phyloP scores from a whole-genome alignment of 495 filamentous ascomycete genomes.

The Talaromyces borbonicus region DNA sequence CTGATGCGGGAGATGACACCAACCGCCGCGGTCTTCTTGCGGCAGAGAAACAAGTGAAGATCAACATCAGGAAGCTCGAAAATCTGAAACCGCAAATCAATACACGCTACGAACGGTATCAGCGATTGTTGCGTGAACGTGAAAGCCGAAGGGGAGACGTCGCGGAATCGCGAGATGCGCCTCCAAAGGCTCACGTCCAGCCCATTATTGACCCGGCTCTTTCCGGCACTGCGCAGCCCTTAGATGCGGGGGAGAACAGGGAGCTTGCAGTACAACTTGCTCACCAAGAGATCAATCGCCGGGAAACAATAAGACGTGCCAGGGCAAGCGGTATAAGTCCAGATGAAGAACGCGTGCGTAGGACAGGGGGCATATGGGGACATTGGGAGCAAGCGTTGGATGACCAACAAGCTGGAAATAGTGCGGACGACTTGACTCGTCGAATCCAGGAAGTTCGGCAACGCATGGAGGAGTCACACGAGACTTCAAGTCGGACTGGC shows the following conservation, averaged over 20 bases:
- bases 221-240: slow-evolving; percentile 32
- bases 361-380: slow-evolving; percentile 55
- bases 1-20: slow-evolving; percentile 39
- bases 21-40: slow-evolving; percentile 37
- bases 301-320: slow-evolving; percentile 49
- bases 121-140: slow-evolving; percentile 42
- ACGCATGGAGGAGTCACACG: slow-evolving; percentile 22
- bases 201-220: slow-evolving; percentile 28
- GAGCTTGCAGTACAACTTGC: slow-evolving; percentile 73
- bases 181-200: slow-evolving; percentile 11
- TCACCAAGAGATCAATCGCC: slow-evolving; percentile 59
- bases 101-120: slow-evolving; percentile 51
- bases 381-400: slow-evolving; percentile 39
- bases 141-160: slow-evolving; percentile 23
- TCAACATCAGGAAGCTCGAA: slow-evolving; percentile 51
- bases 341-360: slow-evolving; percentile 46
- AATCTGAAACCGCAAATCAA: slow-evolving; percentile 56
- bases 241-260: slow-evolving; percentile 62
- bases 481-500: neutral
- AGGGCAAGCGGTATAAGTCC: slow-evolving; percentile 43
- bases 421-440: slow-evolving; percentile 30
- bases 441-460: slow-evolving; percentile 36
- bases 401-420: slow-evolving; percentile 18
- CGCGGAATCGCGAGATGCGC: slow-evolving; percentile 6
- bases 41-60: slow-evolving; percentile 44